These are phyloP conservation scores for Diaporthe sp. DNA, from an alignment of 2,329 filamentous ascomycete species.

Conservation along the genomic window DNA sequence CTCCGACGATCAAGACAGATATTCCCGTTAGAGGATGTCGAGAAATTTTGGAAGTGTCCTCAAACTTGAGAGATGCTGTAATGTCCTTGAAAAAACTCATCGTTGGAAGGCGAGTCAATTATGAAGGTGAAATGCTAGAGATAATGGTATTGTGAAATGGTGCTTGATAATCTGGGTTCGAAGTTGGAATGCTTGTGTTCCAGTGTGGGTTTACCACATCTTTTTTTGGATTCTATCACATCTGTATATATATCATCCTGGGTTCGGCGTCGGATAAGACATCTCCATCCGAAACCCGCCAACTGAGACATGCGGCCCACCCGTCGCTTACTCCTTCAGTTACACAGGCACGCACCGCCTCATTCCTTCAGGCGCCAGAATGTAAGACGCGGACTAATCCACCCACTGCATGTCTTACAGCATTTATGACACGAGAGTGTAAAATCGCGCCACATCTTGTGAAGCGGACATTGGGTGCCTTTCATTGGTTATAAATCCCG, in stretches of 20 bases:
- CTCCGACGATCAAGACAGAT: conserved; percentile 38
- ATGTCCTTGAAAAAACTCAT: conserved; percentile 34
- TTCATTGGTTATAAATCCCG: not conserved
- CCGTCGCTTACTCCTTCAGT: not conserved
- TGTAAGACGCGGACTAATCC: not conserved
- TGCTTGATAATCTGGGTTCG: not conserved
- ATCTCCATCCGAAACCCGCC: not conserved
- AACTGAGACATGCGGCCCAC: not conserved
- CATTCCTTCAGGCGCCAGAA: conserved; percentile 16
- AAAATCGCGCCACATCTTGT: not conserved
- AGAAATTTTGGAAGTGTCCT: not conserved
- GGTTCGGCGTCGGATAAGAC: conserved; percentile 20
- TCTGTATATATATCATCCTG: not conserved
- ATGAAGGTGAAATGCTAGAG: not conserved
- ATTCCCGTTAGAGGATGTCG: conserved; percentile 34
- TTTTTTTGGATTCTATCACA: not conserved
- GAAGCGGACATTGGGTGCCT: no score
- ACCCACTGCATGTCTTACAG: not conserved
- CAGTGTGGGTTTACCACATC: fast-evolving
- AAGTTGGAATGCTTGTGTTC: not conserved
- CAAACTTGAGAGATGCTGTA: not conserved
- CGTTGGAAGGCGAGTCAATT: not conserved
- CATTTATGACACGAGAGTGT: not conserved
- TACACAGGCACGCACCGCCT: not conserved
- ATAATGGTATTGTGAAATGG: not conserved